Evolutionary conservation across 495 filamentous ascomycete genomes (phyloP), one percentile per base, ranked within the genome.

Genomic region (Aspergillus wentii): DNA sequence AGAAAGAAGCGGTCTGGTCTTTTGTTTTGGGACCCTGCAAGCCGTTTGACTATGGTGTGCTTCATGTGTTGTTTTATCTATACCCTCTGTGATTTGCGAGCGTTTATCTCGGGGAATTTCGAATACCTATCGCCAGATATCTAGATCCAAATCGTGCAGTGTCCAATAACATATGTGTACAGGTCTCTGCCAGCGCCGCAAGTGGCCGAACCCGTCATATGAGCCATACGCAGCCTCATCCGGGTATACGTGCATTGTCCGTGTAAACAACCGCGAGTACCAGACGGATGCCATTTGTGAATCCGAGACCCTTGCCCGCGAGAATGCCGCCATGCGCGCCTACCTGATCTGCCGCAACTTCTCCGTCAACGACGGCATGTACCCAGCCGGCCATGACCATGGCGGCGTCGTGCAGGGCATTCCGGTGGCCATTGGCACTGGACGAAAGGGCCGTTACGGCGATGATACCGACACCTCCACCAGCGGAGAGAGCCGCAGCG

Each of bases 331-430:
- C 43, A 95, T 92, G 82, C 83, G 87, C 44, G 92, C 92, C 42
- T 98, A 95, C 66, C 85, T 95, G 71, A 91, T 97, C 43, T 98
- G 92, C 72, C 85, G 91, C 58, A 95, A 95, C 69, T 96, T 98
- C 70, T 96, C 91, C 43, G 83, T 95, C 59, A 97, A 95, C 62
- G 92, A 94, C 52, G 91, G 91, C 65, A 94, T 90, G 88, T 81
- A 78, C 43, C 80, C 80, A 4, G 72, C 78, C 58, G 68, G 86
- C 56, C 71, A 86, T 67, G 71, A 87, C 67, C 74, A 79, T 30
- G 70, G 72, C 20, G 86, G 86, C 17, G 80, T 89, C 31, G 75
- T 92, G 56, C 89, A 95, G 75, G 89, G 89, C 26, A 71, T 92
- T 28, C 89, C 88, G 30, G 87, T 80, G 27, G 75, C 80, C 4